A percentile compares a stretch with the other conserved stretches of the same genome.
Evolutionary conservation across 2,329 filamentous ascomycete species (phyloP).

Genomic region (Cucurbitaria berberidis): DNA sequence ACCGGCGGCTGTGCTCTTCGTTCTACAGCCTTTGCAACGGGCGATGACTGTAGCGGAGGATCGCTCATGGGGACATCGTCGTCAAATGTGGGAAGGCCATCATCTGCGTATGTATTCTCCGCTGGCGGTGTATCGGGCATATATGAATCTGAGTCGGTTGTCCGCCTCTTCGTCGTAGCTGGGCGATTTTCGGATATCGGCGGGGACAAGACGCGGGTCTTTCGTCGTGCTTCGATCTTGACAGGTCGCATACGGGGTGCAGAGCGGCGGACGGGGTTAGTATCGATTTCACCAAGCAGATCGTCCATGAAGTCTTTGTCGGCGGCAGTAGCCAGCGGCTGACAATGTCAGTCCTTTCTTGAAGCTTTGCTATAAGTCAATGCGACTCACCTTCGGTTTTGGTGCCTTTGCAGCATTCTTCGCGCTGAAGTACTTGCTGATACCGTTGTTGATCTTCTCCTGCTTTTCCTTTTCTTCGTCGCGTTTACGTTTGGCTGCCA

Average conservation of each 20-base stretch:
- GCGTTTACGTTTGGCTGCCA: slow-evolving; percentile 78
- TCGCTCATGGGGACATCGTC: slow-evolving; percentile 87
- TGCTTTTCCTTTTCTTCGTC: slow-evolving; percentile 85
- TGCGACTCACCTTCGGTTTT: slow-evolving; percentile 75
- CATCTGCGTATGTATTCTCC: slow-evolving; percentile 54
- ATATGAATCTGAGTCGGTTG: slow-evolving; percentile 50
- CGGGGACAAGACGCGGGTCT: slow-evolving; percentile 80
- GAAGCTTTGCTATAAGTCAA: not conserved
- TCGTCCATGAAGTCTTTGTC: slow-evolving; percentile 87
- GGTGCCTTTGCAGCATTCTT: slow-evolving; percentile 67
- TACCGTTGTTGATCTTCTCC: slow-evolving; percentile 87
- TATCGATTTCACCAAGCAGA: slow-evolving; percentile 86
- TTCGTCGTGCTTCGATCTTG: slow-evolving; percentile 77
- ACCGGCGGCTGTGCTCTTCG: slow-evolving; percentile 66
- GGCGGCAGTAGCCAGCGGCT: slow-evolving; percentile 81
- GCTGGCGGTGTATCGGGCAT: slow-evolving; percentile 51
- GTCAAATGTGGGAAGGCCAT: slow-evolving; percentile 64
- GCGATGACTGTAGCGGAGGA: slow-evolving; percentile 78
- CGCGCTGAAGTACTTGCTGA: slow-evolving; percentile 92
- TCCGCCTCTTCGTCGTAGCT: slow-evolving; percentile 26
- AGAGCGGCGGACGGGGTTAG: slow-evolving; percentile 67
- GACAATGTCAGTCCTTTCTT: slow-evolving; percentile 25
- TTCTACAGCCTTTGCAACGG: slow-evolving; percentile 77
- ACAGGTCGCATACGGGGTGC: slow-evolving; percentile 66
- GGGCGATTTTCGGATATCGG: slow-evolving; percentile 60